Evolutionary conservation across 257 asterid genomes (phyloP), one percentile per base, ranked within the genome.

Genomic region (Gentiana macrophylla): DNA sequence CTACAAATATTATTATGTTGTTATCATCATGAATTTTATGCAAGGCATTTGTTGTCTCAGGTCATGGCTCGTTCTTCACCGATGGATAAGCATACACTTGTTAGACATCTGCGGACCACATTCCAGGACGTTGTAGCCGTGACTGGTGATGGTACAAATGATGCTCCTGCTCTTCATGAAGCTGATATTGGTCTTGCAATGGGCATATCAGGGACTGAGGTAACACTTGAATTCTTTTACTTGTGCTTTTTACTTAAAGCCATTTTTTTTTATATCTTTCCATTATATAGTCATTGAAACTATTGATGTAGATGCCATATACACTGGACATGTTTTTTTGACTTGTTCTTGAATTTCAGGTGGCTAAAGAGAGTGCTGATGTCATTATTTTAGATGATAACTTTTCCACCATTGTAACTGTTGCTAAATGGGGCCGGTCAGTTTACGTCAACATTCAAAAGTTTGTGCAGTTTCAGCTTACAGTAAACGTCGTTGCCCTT

Each of bases 291-390:
- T 41, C 9, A 41, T 2, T 41, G 46, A 41, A 41, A 41, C 9
- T 41, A 41, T 10, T 41, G 37, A 37, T 32, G 24, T 37, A 37
- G 32, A 36, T 11, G 9, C 24, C 36, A 46, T 46, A 32, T 58
- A 15, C 34, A 9, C 9, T n/a, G 49, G 56, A 56, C 38, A 13
- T 49, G 50, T 47, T 54, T 32, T 24, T 11, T 41, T 47, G 52
- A n/a, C 45, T 49, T 37, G 11, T 64, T 56, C 10, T 32, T 7
- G 24, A 51, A 35, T 65, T 52, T 59, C 80, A 89, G 97, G 95
- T 91, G 70, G 98, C 98, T 48, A 91, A 91, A 79, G 98, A 91
- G 83, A 91, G 96, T 60, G 95, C 98, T 41, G 98, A 91, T 60
- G 95, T 87, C 62, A 84, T 91, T 62, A 91, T 91, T 69, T 79